Percentiles rank a stretch among this genome's conserved stretches.
Conservation (phyloP, 306 rosid genomes). For the Prunus salicina region DNA sequence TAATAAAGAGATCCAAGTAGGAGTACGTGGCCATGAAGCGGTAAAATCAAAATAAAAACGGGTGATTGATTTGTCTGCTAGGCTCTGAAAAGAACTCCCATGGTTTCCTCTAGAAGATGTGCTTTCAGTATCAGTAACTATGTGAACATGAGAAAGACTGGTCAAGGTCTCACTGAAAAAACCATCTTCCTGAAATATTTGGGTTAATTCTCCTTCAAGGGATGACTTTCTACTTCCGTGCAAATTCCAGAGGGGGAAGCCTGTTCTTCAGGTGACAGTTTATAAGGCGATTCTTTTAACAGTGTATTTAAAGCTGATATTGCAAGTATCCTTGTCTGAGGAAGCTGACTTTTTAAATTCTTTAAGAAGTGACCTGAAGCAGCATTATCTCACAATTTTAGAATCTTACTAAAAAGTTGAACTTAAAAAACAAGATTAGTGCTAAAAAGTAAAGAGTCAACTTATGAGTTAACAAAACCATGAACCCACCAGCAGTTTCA, state of each 20-base stretch:
- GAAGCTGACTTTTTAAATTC: conserved; percentile 93
- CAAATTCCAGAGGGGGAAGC: conserved; percentile 33
- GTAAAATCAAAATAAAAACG: conserved; percentile 93
- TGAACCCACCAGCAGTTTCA: conserved; percentile 84
- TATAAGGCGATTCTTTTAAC: conserved; percentile 94
- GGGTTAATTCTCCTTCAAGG: conserved; percentile 81
- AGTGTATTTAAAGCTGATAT: conserved; percentile 89
- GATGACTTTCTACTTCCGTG: conserved; percentile 66
- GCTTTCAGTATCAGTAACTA: conserved; percentile 70
- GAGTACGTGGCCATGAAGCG: conserved; percentile 99
- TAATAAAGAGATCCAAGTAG: conserved; percentile 86
- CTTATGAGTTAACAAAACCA: conserved; percentile 3
- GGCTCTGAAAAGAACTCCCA: conserved; percentile 88
- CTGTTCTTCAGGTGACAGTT: conserved; percentile 54
- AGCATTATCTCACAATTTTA: conserved; percentile 9
- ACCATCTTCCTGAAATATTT: conserved; percentile 89
- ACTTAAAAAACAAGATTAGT: not conserved
- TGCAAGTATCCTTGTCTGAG: conserved; percentile 98
- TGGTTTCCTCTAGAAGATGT: conserved; percentile 73
- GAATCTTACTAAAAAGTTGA: not conserved
- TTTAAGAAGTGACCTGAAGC: conserved; percentile 88
- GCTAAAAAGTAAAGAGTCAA: conserved; percentile 16
- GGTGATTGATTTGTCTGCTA: conserved; percentile 94
- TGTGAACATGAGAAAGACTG: conserved; percentile 95
- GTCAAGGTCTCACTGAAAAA: conserved; percentile 83